A percentile compares a stretch with the other conserved stretches of the same genome.
These are phyloP conservation scores for Penicillium pulvis DNA, from an alignment of 495 filamentous ascomycete genomes.

Conservation along the genomic window DNA sequence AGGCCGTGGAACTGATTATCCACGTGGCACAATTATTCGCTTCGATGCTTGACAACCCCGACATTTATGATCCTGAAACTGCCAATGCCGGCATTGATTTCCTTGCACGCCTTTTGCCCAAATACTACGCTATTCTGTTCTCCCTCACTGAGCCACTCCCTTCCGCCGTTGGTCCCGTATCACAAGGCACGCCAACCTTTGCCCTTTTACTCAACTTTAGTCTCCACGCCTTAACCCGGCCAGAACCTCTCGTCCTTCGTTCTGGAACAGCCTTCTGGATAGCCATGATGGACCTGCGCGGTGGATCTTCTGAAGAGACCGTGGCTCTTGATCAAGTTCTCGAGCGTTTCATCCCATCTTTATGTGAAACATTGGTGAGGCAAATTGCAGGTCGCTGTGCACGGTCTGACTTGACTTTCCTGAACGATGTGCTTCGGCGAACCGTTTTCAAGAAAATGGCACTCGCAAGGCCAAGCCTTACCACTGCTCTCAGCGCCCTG, in stretches of 20 bases:
- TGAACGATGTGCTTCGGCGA: constrained; percentile 77
- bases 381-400: constrained; percentile 74
- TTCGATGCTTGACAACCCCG: constrained; percentile 57
- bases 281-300: constrained; percentile 43
- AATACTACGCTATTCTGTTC: constrained; percentile 53
- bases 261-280: constrained; percentile 84
- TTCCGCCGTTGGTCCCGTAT: constrained; percentile 6
- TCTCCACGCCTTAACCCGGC: constrained; percentile 68
- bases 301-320: constrained; percentile 45
- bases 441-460: constrained; percentile 65
- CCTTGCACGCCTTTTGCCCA: constrained; percentile 64
- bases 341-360: constrained; percentile 57
- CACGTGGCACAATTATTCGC: constrained; percentile 69
- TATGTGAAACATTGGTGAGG: constrained; percentile 60
- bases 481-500: constrained; percentile 58
- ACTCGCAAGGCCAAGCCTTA: constrained; percentile 66
- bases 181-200: constrained; percentile 42
- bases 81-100: constrained; percentile 76
- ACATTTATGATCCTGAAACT: constrained; percentile 71
- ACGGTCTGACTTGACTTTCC: constrained; percentile 74
- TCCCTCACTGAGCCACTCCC: constrained; percentile 31
- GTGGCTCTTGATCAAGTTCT: constrained; percentile 54
- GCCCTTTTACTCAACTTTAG: constrained; percentile 77
- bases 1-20: constrained; percentile 58
- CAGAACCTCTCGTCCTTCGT: constrained; percentile 78